Base-by-base conservation (phyloP, 306 rosid genomes). In the Lathyrus oleraceus region DNA sequence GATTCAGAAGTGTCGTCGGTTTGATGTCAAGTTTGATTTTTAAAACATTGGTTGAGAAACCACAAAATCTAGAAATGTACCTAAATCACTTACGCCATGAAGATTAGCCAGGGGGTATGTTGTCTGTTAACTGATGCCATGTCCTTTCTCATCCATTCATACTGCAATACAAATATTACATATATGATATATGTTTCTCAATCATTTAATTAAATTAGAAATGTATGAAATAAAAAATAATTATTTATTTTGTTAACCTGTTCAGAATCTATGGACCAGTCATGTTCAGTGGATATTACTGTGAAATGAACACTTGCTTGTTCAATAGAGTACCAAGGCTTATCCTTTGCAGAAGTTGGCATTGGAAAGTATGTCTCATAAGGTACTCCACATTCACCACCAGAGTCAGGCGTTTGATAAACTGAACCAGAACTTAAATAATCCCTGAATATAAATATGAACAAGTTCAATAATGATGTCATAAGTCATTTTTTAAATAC, bases 321-420 rank as follows among this genome's bases (percentile, higher is more conserved):
- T 69, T 93, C 96, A 67, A 88, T 87, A 16, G 97, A 90, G 78
- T 88, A 90, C 97, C 97, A 93, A 73, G 98, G 98, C 59, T 88
- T 81, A 75, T 93, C 98, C 80, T 85, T 87, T 59, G 66, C 90
- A 21, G 52, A 4, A 40, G 76, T 85, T 72, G 98, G 98, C 98
- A 93, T 93, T 21, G 79, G 89, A 79, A 88, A 90, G 59, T 90
- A 90, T 48, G 94, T 81, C 74, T 93, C 97, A 17, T 93, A 93
- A 13, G 98, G 85, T 38, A 93, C 91, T 58, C 98, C 96, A 82
- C 88, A 84, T 83, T 93, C 97, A n/a, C 98, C 98, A 1, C 98
- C 97, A 40, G 98, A 90, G 61, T 93, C 98, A 2, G 96, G 86
- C 2, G 85, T 67, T 11, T 20, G 0, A 77, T 90, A 90, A 30